Evolutionary conservation across 805 yeast genomes (phyloP).

Genomic region (Cyberlindnera veronae): DNA sequence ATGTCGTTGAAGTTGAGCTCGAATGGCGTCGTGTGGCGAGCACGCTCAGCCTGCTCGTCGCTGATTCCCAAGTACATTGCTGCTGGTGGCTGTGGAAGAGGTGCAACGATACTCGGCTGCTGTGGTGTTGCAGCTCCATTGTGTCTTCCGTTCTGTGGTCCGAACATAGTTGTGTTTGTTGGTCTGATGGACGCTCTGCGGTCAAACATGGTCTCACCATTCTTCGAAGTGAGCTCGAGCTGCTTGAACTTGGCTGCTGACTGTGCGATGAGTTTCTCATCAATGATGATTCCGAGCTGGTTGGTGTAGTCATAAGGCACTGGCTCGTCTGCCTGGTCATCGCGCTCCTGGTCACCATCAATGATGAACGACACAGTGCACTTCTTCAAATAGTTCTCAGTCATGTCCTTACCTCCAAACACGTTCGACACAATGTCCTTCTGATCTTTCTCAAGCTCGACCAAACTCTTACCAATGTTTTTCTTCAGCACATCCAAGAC

Average conservation of each 20-base stretch:
- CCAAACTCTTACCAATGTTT: constrained; percentile 24
- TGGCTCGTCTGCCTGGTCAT: constrained; percentile 8
- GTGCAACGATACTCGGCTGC: not conserved
- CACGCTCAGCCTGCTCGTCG: constrained; percentile 7
- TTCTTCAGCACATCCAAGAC: constrained; percentile 26
- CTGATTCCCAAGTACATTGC: too few relatives aligned
- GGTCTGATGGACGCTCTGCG: constrained; percentile 9
- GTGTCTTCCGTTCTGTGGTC: constrained; percentile 3
- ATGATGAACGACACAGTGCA: constrained; percentile 28
- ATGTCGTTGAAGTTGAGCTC: constrained; percentile 20
- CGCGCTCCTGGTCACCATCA: constrained; percentile 16
- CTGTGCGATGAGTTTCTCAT: constrained; percentile 13
- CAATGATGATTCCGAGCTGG: constrained; percentile 23
- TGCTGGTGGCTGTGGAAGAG: not conserved
- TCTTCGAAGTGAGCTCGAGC: constrained; percentile 3
- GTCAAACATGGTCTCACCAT: constrained; percentile 7
- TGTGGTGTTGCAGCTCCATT: not conserved
- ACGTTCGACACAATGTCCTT: constrained; percentile 30
- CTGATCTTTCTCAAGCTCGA: constrained; percentile 27
- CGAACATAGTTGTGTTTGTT: constrained; percentile 11
- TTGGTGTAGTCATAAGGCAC: constrained; percentile 17
- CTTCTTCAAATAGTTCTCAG: constrained; percentile 29
- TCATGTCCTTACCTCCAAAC: constrained; percentile 30
- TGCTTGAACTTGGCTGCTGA: constrained; percentile 18
- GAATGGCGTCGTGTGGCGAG: constrained; percentile 15